Percentiles rank a stretch among this genome's conserved stretches.
Evolutionary conservation across 2,329 filamentous ascomycete genomes (phyloP).

Genomic region (Westerdykella aurantiaca): DNA sequence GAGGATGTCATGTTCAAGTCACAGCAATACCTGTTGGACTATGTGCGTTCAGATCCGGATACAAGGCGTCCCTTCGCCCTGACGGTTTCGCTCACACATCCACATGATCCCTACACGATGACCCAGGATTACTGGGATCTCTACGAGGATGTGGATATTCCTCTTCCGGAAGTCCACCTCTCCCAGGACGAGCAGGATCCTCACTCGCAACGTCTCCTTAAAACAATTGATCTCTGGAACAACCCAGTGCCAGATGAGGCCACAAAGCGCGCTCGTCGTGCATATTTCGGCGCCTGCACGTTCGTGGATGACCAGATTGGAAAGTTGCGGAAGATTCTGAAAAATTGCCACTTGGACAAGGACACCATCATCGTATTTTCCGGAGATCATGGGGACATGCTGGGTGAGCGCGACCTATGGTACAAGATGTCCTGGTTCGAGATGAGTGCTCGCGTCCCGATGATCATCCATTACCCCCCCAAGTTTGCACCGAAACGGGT

Average conservation of each 20-base stretch:
- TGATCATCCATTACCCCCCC: slow-evolving; percentile 75
- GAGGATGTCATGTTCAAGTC: slow-evolving; percentile 94
- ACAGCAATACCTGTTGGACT: slow-evolving; percentile 83
- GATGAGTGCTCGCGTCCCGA: slow-evolving; percentile 80
- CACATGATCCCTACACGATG: slow-evolving; percentile 92
- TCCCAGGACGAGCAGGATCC: slow-evolving; percentile 76
- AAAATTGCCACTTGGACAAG: slow-evolving; percentile 71
- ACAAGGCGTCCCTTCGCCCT: slow-evolving; percentile 71
- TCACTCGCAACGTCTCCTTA: slow-evolving; percentile 79
- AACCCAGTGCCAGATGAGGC: slow-evolving; percentile 79
- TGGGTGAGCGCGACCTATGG: slow-evolving; percentile 87
- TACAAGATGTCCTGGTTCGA: slow-evolving; percentile 99
- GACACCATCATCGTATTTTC: slow-evolving; percentile 90
- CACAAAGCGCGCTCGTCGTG: slow-evolving; percentile 75
- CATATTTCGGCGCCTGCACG: slow-evolving; percentile 88
- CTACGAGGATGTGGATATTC: slow-evolving; percentile 84
- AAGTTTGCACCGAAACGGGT: slow-evolving; percentile 71
- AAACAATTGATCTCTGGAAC: slow-evolving; percentile 81
- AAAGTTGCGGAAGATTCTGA: slow-evolving; percentile 69
- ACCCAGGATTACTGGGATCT: slow-evolving; percentile 89
- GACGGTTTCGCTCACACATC: slow-evolving; percentile 89
- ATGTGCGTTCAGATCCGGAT: slow-evolving; percentile 70
- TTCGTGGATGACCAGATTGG: slow-evolving; percentile 93
- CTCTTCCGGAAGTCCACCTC: slow-evolving; percentile 71
- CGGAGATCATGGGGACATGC: slow-evolving; percentile 93